phyloP scores from a whole-genome alignment of 768 basidiomycete species.

The Mycena belliarum region DNA sequence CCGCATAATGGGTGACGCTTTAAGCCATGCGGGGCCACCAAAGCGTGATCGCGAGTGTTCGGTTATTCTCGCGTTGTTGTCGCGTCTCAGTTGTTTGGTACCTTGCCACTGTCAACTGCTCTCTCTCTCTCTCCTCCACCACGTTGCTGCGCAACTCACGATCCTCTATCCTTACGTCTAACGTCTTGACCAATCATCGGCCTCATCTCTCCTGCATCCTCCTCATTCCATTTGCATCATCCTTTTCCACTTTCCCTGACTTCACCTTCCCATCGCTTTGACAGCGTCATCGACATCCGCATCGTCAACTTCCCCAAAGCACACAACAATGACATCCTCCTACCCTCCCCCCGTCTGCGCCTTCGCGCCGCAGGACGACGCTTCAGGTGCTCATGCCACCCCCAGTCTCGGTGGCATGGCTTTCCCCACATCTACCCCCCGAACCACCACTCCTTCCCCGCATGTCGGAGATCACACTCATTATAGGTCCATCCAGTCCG shows the following conservation, averaged over 20 bases:
- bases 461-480: too few relatives aligned
- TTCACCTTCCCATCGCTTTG: neutral
- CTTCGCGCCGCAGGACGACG: neutral
- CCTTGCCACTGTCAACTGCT: neutral
- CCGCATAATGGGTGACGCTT: too few relatives aligned
- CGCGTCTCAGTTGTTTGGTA: slow-evolving; percentile 10
- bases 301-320: neutral
- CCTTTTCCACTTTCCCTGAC: neutral
- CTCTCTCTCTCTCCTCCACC: neutral
- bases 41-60: slow-evolving; percentile 2
- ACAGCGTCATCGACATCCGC: neutral
- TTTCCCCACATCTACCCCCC: neutral
- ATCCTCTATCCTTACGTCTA: neutral
- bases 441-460: neutral
- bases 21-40: neutral
- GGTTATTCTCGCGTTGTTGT: slow-evolving; percentile 8
- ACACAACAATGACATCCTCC: neutral
- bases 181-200: neutral
- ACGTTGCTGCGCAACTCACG: slow-evolving; percentile 1
- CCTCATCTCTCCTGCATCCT: neutral
- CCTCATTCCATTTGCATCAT: too few relatives aligned
- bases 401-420: neutral
- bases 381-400: neutral
- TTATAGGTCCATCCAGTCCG: too few relatives aligned
- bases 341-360: neutral